These are phyloP conservation scores for Helicocarpus griseus DNA, from an alignment of 2,329 filamentous ascomycete species.

Conservation along the genomic window DNA sequence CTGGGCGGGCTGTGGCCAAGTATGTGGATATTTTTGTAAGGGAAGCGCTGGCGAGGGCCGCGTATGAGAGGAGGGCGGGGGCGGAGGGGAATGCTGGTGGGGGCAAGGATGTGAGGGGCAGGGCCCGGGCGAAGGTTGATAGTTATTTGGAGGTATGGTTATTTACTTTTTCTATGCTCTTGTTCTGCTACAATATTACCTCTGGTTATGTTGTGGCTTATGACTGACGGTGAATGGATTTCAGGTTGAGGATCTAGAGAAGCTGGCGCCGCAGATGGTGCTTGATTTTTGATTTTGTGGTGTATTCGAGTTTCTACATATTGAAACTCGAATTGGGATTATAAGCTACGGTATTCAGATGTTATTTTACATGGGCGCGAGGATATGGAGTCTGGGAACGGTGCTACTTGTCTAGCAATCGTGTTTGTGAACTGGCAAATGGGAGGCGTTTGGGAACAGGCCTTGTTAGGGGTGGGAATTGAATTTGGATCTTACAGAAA, in stretches of 20 bases:
- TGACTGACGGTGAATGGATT: not conserved
- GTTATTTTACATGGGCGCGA: not conserved
- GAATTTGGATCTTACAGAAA: not conserved
- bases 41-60: constrained; percentile 74
- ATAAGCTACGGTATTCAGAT: not conserved
- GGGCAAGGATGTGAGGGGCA: constrained; percentile 19
- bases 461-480: not conserved
- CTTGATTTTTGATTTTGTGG: constrained; percentile 58
- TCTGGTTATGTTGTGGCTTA: not conserved
- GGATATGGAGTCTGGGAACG: not conserved
- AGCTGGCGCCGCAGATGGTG: constrained; percentile 71
- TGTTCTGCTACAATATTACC: not conserved
- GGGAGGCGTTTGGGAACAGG: not conserved
- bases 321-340: not conserved
- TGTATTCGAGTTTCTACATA: no score
- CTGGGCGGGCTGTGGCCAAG: constrained; percentile 65
- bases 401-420: not conserved
- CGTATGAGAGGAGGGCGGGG: constrained; percentile 53
- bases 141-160: constrained; percentile 63
- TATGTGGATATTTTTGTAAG: constrained; percentile 88
- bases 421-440: not conserved
- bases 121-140: constrained; percentile 24
- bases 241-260: constrained; percentile 81
- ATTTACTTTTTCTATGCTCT: constrained; percentile 1
- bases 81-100: constrained; percentile 23